Base-by-base conservation (phyloP, 169 alveolate genomes). In the Cryptosporidium sp. region DNA sequence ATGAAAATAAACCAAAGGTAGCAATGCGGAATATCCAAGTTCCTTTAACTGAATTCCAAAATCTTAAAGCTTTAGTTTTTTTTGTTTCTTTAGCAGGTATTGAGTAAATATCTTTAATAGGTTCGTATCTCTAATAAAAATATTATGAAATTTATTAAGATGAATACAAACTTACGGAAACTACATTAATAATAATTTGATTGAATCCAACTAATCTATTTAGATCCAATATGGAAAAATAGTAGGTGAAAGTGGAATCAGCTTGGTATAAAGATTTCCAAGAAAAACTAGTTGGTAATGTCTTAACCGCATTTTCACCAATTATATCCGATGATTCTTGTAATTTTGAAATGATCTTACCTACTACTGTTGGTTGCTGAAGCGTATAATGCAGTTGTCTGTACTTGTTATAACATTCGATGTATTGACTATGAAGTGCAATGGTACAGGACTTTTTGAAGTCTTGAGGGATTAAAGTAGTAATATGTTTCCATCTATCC, bases 251-350 rank as follows among this genome's bases (percentile, higher is more conserved):
- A 16, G 89, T 80, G 1, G 89, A 48, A 48, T 80, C 89, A 14
- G 89, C 89, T 59, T 80, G 89, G 18, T 80, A 80, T 16, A 80
- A 55, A 14, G 89, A 80, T 31, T 80, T 80, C 89, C 89, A 80
- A 23, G 89, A 80, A 67, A 80, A 80, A n/a, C 58, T 33, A 18
- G 75, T 80, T 4, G 59, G 1, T 9, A 41, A 33, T 18, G 75
- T 45, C 41, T 62, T 80, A 26, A 73, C 89, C 23, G 89, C 75
- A 43, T 23, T 50, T 26, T 80, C 89, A 10, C 89, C 89, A 43
- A 80, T 80, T 10, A 80, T 39, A 41, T 80, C 89, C 69, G 80
- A 43, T 12, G 89, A 80, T 61, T 59, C 59, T 26, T 80, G 65
- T 9, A 80, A 43, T 65, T 61, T 59, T 18, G 29, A 29, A 29